Evolutionary conservation across 169 alveolate genomes (phyloP), one percentile per base, ranked within the genome.

Genomic region (Perkinsus olseni): DNA sequence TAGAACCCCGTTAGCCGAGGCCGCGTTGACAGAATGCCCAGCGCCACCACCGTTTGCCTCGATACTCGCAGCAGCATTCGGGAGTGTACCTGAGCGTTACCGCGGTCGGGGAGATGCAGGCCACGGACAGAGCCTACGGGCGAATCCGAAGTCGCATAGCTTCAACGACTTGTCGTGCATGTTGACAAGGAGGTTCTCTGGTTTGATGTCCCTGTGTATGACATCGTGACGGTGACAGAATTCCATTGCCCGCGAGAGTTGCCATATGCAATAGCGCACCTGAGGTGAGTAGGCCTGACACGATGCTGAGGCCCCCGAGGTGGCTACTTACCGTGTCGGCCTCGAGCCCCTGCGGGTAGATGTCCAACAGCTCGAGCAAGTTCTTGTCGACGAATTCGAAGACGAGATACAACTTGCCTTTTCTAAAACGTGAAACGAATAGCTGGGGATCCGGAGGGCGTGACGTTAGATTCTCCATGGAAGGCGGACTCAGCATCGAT

Each of bases 81-180:
- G 82, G 34, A 62, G 82, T 0, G 82, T 62, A 62, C 82, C 82
- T 62, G 82, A 62, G 28, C 36, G 34, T 4, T 8, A 24, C 37
- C 82, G 31, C 62, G 1, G 10, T 62, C 82, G 28, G 37, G 1
- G 17, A 11, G 50, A 11, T 17, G 74, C 50, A 28, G 74, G 36
- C 31, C 62, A 1, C 20, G 62, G 74, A 37, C 51, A 91, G 62
- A 95, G 45, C 92, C 95, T 94, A 94, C 99, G 96, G n/a, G 99
- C 99, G 92, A 99, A 96, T 34, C 99, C 99, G 94, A 99, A 99
- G 95, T 99, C 99, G 93, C 99, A 99, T 38, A 98, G 98, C 95
- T 98, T 98, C 50, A 98, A 98, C 91, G 96, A 40, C 74, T 31
- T 91, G 38, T 92, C 94, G 74, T 93, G 91, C 91, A 82, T 37